Base-by-base conservation (phyloP, 176 grass and related monocot species). In the Avena insularis region DNA sequence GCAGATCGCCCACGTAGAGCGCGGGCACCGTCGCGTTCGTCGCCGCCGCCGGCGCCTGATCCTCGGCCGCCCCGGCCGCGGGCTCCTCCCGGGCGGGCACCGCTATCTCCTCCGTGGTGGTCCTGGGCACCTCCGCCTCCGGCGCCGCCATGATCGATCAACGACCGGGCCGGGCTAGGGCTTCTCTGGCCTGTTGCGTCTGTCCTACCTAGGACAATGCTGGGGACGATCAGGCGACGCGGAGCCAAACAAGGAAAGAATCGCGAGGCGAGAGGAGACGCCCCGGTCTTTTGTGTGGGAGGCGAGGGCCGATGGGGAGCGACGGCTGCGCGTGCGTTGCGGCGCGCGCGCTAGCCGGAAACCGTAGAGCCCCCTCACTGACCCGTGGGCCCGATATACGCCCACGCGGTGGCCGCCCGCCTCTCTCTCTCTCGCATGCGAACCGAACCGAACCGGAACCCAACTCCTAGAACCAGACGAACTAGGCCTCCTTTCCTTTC, bases 1-100 rank as follows among this genome's bases (percentile, higher is more conserved):
- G 81, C 27, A 95, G 82, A 88, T 95, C 94, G 40, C 94, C 91
- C 7, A 95, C 89, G 78, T 95, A 93, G 36, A 95, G 87, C 43
- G 91, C 91, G 29, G 86, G 86, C 17, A 88, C 88, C 6, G 70
- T 85, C 8, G 84, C 59, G 7, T 71, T 47, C 19, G 55, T 31
- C 1, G 25, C 79, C 20, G 79, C 45, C 5, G 71, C n/a, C 9
- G 55, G 64, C 25, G 60, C 73, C 65, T 71, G 73, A 76, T 76
- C 59, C 8, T 82, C 81, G 61, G 33, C 76, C 6, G n/a, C 35
- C 21, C 63, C 19, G 4, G 72, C 7, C 12, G 12, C 13, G 0
- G 58, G 35, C 15, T 75, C 81, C 20, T 75, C 85, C 86, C 23
- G 33, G 6, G 4, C 50, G 43, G 57, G 12, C 4, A 3, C 46